Conservation (phyloP, 371 early-diverging fungal species). For the Phascolomyces articulosus region DNA sequence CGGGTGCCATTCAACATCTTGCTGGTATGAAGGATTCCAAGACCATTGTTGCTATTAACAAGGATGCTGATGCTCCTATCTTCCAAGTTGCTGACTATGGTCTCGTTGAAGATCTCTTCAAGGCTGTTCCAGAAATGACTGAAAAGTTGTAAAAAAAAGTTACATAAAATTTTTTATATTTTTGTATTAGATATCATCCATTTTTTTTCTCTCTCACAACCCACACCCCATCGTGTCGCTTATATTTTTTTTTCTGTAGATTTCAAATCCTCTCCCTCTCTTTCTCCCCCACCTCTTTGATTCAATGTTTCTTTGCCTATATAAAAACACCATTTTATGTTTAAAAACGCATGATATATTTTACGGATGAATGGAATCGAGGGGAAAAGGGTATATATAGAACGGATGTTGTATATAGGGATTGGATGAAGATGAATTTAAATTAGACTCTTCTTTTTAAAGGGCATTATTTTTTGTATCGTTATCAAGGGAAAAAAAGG, state of each 20-base stretch:
- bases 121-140: conserved; percentile 91
- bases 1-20: conserved; percentile 97
- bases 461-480: no score
- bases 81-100: conserved; percentile 98
- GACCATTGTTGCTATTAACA: conserved; percentile 98
- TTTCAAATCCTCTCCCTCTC: conserved; percentile 3
- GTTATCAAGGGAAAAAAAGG: no score
- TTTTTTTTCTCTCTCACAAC: not conserved
- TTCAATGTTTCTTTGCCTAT: conserved; percentile 1
- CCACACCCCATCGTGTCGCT: no score
- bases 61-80: conserved; percentile 97
- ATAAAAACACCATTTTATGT: not conserved
- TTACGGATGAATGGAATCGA: no score
- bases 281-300: not conserved
- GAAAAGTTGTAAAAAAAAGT: conserved; percentile 67
- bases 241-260: not conserved
- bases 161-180: not conserved
- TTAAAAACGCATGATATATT: no score
- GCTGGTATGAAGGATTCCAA: conserved; percentile 99
- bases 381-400: no score
- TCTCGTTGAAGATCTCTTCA: conserved; percentile 95
- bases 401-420: no score
- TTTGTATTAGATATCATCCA: conserved; percentile 1
- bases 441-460: no score
- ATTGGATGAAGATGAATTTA: no score